These are phyloP conservation scores for Termitomyces sp. DNA, from an alignment of 768 basidiomycete species.

Conservation along the genomic window DNA sequence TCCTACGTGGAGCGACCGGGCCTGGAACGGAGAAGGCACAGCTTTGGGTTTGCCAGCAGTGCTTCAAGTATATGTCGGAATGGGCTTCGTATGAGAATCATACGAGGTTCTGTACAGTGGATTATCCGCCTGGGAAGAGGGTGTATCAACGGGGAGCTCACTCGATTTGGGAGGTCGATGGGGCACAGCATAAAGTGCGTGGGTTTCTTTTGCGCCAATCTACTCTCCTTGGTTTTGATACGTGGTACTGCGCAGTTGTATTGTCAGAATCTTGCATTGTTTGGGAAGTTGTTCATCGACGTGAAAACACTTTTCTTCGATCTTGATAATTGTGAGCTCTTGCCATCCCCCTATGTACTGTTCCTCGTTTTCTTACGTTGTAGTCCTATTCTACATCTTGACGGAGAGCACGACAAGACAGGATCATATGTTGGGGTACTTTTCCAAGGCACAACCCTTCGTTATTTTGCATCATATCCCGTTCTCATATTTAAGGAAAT, in stretches of 20 bases:
- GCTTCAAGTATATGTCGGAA: constrained; percentile 96
- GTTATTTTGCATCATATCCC: neutral
- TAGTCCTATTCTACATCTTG: constrained; percentile 89
- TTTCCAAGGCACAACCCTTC: constrained; percentile 48
- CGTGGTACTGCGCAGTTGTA: constrained; percentile 59
- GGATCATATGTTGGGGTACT: constrained; percentile 78
- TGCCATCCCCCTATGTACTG: neutral
- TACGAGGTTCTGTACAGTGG: constrained; percentile 64
- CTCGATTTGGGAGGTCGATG: constrained; percentile 95
- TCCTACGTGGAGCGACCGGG: constrained; percentile 35
- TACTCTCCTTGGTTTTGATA: neutral
- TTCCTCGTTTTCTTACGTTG: neutral
- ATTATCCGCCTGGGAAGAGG: constrained; percentile 80
- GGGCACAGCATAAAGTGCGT: constrained; percentile 75
- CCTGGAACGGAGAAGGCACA: constrained; percentile 41
- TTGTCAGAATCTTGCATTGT: constrained; percentile 93
- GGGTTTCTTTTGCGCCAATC: neutral
- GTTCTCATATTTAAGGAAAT: neutral
- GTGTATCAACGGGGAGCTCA: constrained; percentile 90
- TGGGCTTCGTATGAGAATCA: constrained; percentile 63
- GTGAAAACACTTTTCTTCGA: constrained; percentile 95
- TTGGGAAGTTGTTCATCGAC: constrained; percentile 98
- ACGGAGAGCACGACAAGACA: constrained; percentile 78
- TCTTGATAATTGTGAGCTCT: constrained; percentile 70
- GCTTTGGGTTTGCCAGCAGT: constrained; percentile 86